Base-by-base conservation (phyloP, 176 grass and related monocot genomes). In the Stipa capillata region DNA sequence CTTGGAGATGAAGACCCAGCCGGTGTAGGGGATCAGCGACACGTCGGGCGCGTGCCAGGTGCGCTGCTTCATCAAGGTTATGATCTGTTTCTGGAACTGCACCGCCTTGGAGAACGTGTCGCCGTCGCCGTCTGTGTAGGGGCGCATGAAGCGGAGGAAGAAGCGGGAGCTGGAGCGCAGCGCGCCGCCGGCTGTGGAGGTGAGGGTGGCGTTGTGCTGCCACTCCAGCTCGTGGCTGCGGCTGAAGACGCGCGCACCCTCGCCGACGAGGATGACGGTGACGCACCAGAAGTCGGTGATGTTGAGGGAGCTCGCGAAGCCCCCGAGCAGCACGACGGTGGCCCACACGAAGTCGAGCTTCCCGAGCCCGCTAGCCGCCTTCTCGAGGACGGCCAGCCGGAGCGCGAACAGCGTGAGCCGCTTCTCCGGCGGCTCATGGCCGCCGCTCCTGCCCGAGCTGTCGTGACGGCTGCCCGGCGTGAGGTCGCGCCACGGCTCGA, bases 201-300 rank as follows among this genome's bases (percentile, higher is more conserved):
- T 84, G 24, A 27, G 8, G 34, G 72, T 74, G 35, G 72, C 34
- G 35, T 74, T 78, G 57, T 94, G 88, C 82, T 94, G 91, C 91
- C 91, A 94, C 85, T 88, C 85, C 34, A 94, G 88, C 88, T 90
- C 91, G 43, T 90, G 91, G 74, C 91, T 94, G 56, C 91, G 82
- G 72, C 70, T 74, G 72, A 74, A 75, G 72, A 75, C 36, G 36
- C 52, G 52, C 72, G 52, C 52, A 35, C 24, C 35, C 8, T 71
- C 39, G 65, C 66, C 29, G 20, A 97, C 63, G 49, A 97, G 88
- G 58, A 97, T 89, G 8, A 91, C 21, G 11, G 91, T 91, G 16
- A 97, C 86, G 67, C 74, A 91, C 88, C 84, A 85, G 72, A 97
- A 93, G 78, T 93, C 94, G 24, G 8, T 56, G 35, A 28, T 57